These are phyloP conservation scores for Podila epicladia DNA, from an alignment of 192 early-diverging fungal genomes.

Conservation along the genomic window DNA sequence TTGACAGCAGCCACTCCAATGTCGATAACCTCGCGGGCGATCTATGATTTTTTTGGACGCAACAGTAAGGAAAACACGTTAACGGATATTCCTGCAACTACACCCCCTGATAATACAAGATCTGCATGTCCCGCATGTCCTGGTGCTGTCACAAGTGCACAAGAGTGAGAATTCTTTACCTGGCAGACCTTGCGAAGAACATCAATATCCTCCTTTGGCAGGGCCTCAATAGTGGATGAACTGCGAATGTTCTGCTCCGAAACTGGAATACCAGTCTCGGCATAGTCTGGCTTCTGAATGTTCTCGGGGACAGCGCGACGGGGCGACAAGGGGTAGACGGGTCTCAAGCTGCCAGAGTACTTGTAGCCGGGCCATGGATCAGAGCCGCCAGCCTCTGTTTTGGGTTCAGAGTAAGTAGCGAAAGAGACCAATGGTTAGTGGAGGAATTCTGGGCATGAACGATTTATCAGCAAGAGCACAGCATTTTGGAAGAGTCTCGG, in stretches of 20 bases:
- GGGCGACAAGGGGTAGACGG: slow-evolving; percentile 82
- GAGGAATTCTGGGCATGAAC: neutral
- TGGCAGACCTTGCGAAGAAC: slow-evolving; percentile 82
- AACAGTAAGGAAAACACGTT: neutral
- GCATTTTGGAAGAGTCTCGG: neutral
- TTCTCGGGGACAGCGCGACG: slow-evolving; percentile 68
- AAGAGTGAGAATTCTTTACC: slow-evolving; percentile 48
- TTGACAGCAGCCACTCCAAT: slow-evolving; percentile 81
- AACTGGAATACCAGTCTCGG: slow-evolving; percentile 72
- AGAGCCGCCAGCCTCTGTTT: slow-evolving; percentile 39
- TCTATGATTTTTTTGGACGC: slow-evolving; percentile 44
- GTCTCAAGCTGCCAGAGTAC: slow-evolving; percentile 75
- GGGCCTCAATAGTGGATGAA: slow-evolving; percentile 71
- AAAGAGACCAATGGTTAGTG: neutral
- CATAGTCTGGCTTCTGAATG: slow-evolving; percentile 81
- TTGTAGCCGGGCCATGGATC: slow-evolving; percentile 49
- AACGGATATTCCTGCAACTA: neutral
- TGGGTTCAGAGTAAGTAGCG: neutral
- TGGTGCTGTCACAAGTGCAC: neutral
- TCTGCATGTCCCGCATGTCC: no score
- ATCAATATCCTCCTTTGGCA: slow-evolving; percentile 79
- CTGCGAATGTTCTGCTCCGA: slow-evolving; percentile 81
- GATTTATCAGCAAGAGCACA: neutral
- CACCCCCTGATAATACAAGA: no score
- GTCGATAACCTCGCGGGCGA: slow-evolving; percentile 92